Evolutionary conservation across 2,329 filamentous ascomycete species (phyloP), one percentile per base, ranked within the genome.

Genomic region (Paecilomyces sp.): DNA sequence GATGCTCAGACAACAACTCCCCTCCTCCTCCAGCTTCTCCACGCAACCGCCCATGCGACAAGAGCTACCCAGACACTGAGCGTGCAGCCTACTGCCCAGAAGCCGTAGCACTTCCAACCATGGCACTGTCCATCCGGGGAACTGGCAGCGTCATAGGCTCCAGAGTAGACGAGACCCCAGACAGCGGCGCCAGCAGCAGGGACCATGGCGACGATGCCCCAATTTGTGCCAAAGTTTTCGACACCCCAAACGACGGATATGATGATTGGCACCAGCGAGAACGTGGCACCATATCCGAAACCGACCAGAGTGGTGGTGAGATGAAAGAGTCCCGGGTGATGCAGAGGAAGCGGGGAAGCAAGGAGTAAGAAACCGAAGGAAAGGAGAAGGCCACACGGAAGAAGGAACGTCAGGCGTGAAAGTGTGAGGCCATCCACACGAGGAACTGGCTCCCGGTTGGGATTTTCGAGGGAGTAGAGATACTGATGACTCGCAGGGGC

Each of bases 211-310:
- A 97, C 87, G 62, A 97, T 92, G 9, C 94, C 94, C 87, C 93
- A 99, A 68, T 99, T 97, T 0, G 94, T 99, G 60, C 91, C 94
- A 72, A 99, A 97, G 73, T 97, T 99, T 79, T 97, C 92, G 0
- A 96, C 92, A 28, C 94, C 94, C 94, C 94, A 99, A 54, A 99
- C 93, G 9, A 97, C 92, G n/a, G 88, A 91, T 66, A 97, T 89
- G 59, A 97, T 90, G 64, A 97, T 92, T 1, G 94, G 94, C 0
- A 90, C 89, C 5, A 97, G 83, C 55, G 86, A 89, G 79, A 97
- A 99, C 24, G 92, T 85, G 33, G 92, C 92, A 53, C 94, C 94
- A 71, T 99, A 97, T 53, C 94, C 94, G 1, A 92, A 88, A 6
- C 94, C 94, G 6, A 99, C 86, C 1, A 92, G 82, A 0, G 88